Conservation (phyloP, 2,329 filamentous ascomycete genomes). For the Pseudonectria foliicola region DNA sequence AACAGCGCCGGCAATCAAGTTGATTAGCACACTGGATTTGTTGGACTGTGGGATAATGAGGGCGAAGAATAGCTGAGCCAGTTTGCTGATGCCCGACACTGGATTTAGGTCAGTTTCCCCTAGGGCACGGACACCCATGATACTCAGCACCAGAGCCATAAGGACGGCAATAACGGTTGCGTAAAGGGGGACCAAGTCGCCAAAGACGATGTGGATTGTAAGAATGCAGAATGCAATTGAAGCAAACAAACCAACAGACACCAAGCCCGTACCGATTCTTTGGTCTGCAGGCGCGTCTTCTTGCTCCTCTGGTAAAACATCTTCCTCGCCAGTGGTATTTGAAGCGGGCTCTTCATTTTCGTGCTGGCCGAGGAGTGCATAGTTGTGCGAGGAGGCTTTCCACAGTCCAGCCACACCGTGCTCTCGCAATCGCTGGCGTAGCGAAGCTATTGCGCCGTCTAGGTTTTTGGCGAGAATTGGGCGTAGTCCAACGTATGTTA, state of each 20-base stretch:
- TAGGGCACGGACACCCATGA: slow-evolving; percentile 64
- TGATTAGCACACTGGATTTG: slow-evolving; percentile 86
- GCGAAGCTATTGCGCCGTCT: neutral
- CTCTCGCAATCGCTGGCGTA: slow-evolving; percentile 10
- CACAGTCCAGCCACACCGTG: slow-evolving; percentile 16
- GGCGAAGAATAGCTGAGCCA: slow-evolving; percentile 93
- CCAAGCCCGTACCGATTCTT: slow-evolving; percentile 64
- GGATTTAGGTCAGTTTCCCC: slow-evolving; percentile 91
- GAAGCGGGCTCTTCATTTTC: slow-evolving; percentile 4
- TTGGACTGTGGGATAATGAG: slow-evolving; percentile 74
- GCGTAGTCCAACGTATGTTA: slow-evolving; percentile 67
- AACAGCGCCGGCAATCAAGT: slow-evolving; percentile 87
- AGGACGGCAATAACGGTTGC: slow-evolving; percentile 73
- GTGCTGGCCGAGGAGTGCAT: slow-evolving; percentile 14
- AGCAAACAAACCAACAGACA: slow-evolving; percentile 65
- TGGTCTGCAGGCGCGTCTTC: slow-evolving; percentile 81
- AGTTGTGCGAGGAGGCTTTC: slow-evolving; percentile 12
- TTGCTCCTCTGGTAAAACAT: slow-evolving; percentile 34
- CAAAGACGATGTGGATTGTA: slow-evolving; percentile 79
- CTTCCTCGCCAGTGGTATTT: slow-evolving; percentile 3
- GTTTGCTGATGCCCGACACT: slow-evolving; percentile 91
- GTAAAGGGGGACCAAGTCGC: slow-evolving; percentile 69
- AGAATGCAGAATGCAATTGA: slow-evolving; percentile 75
- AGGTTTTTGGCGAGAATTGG: slow-evolving; percentile 37
- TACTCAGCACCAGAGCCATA: slow-evolving; percentile 71